These are phyloP conservation scores for Aleurites moluccanus DNA, from an alignment of 441 rosid genomes.

Conservation along the genomic window DNA sequence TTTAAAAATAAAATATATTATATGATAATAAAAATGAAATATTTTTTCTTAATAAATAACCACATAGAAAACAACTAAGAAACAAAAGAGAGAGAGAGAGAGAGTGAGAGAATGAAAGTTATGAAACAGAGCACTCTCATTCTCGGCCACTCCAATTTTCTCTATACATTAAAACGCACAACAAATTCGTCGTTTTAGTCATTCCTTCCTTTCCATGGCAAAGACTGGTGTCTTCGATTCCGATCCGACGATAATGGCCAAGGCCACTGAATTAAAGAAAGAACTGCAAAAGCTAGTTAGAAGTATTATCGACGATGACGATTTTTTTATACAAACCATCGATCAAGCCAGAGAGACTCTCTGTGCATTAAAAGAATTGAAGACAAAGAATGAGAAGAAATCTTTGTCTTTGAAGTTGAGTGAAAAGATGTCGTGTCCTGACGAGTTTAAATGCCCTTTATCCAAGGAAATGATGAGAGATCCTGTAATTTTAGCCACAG, in stretches of 20 bases:
- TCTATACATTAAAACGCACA: not conserved
- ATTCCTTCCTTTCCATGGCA: slow-evolving; percentile 58
- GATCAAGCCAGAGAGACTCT: slow-evolving; percentile 66
- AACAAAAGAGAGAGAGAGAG: not conserved
- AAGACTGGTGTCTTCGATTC: slow-evolving; percentile 60
- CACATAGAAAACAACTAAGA: too few relatives aligned
- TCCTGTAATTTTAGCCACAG: slow-evolving; percentile 86
- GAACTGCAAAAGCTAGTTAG: slow-evolving; percentile 65
- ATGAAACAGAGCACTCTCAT: slow-evolving; percentile 32
- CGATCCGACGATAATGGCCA: slow-evolving; percentile 61
- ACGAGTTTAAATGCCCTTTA: slow-evolving; percentile 80
- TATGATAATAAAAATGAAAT: too few relatives aligned
- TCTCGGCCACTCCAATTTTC: not conserved
- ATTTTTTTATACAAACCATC: slow-evolving; percentile 45
- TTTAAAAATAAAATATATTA: too few relatives aligned
- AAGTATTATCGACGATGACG: slow-evolving; percentile 65
- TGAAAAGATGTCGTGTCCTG: slow-evolving; percentile 62
- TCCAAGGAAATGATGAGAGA: slow-evolving; percentile 90
- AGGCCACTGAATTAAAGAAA: slow-evolving; percentile 59
- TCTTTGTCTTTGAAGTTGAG: slow-evolving; percentile 46
- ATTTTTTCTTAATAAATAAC: too few relatives aligned
- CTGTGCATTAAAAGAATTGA: slow-evolving; percentile 48
- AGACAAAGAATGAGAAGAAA: slow-evolving; percentile 33
- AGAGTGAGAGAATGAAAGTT: too few relatives aligned
- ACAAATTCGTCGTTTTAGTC: not conserved